These are phyloP conservation scores for Saccharomyces hybrid DNA, from an alignment of 1,139 yeast genomes.

Conservation along the genomic window DNA sequence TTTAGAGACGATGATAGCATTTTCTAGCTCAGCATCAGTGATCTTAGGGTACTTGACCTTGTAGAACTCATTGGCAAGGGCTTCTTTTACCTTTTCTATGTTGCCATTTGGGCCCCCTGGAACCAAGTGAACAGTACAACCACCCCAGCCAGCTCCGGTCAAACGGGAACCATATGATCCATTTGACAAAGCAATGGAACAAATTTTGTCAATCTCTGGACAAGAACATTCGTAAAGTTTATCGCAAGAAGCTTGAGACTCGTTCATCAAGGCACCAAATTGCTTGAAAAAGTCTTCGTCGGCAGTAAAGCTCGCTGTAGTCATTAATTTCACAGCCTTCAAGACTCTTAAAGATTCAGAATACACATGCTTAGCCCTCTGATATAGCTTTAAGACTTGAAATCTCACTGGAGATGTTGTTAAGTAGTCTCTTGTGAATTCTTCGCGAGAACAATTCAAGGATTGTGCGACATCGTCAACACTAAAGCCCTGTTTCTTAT, in stretches of 20 bases:
- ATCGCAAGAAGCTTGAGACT: constrained; percentile 50
- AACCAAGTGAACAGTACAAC: constrained; percentile 61
- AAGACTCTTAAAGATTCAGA: constrained; percentile 58
- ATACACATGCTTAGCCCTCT: constrained; percentile 57
- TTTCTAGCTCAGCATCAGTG: constrained; percentile 32
- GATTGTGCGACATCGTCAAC: constrained; percentile 43
- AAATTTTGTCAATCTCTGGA: constrained; percentile 45
- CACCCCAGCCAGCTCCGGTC: constrained; percentile 84
- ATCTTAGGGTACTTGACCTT: constrained; percentile 43
- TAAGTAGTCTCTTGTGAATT: constrained; percentile 42
- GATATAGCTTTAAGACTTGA: constrained; percentile 47
- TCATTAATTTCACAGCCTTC: constrained; percentile 41
- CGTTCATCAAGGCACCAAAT: constrained; percentile 54
- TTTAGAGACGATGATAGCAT: constrained; percentile 48
- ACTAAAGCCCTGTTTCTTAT: constrained; percentile 43
- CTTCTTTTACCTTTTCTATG: constrained; percentile 39
- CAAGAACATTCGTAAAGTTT: constrained; percentile 49
- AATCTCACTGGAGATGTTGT: constrained; percentile 51
- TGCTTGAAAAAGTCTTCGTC: constrained; percentile 30
- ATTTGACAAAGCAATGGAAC: constrained; percentile 45
- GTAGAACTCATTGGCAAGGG: constrained; percentile 47
- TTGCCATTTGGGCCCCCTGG: constrained; percentile 36
- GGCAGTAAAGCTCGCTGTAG: constrained; percentile 12
- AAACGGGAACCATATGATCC: constrained; percentile 65
- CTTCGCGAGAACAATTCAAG: constrained; percentile 40